These are phyloP conservation scores for Populus euphratica DNA, from an alignment of 345 rosid genomes.

Conservation along the genomic window DNA sequence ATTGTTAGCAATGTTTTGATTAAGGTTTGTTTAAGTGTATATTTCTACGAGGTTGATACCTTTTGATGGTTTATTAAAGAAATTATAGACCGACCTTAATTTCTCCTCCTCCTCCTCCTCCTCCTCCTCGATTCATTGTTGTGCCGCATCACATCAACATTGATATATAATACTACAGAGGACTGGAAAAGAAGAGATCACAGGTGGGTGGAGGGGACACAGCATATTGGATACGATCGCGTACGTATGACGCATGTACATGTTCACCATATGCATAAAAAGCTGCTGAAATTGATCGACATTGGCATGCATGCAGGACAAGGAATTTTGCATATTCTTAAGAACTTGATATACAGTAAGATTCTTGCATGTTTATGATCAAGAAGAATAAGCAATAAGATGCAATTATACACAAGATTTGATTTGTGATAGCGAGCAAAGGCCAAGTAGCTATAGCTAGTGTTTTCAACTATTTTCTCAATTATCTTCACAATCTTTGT, in stretches of 20 bases:
- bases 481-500: not conserved
- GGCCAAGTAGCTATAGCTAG: not conserved
- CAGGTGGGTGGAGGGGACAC: not conserved
- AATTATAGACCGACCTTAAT: too few relatives aligned
- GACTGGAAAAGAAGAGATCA: not conserved
- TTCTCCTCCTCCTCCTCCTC: too few relatives aligned
- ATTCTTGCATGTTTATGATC: constrained; percentile 8
- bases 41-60: too few relatives aligned
- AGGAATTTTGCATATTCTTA: constrained; percentile 16
- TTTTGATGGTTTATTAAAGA: too few relatives aligned
- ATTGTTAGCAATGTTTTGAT: too few relatives aligned
- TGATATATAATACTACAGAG: not conserved
- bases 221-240: not conserved
- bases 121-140: too few relatives aligned
- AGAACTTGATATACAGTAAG: not conserved
- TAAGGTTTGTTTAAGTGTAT: too few relatives aligned
- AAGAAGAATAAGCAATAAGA: constrained; percentile 1
- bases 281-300: constrained; percentile 19
- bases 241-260: not conserved
- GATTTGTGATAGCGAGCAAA: not conserved
- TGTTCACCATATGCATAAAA: not conserved
- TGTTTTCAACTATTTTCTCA: not conserved
- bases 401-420: not conserved
- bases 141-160: too few relatives aligned
- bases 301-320: constrained; percentile 12